Base-by-base conservation (phyloP, 2,329 filamentous ascomycete species). In the Fusarium sp. region DNA sequence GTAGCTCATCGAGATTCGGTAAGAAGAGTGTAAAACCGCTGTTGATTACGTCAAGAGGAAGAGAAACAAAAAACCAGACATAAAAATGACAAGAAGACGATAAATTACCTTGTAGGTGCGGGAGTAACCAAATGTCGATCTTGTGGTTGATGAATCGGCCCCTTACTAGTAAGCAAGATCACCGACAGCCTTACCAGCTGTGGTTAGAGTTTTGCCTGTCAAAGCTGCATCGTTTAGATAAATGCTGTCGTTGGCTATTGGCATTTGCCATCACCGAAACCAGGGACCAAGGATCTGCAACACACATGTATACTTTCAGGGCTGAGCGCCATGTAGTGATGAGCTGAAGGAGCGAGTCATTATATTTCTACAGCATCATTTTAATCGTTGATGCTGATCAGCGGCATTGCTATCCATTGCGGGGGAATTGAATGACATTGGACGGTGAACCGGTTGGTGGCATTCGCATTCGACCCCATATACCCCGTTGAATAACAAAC, bases 221-320 rank as follows among this genome's bases (percentile, higher is more conserved):
- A 61, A 61, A 53, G 66, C 61, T 63, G 66, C 53, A 48, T 49
- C 25, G 37, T 49, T 35, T 43, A n/a, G n/a, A n/a, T 37, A 38
- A 45, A 35, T 42, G 33, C 31, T 39, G 49, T 39, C 44, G 44
- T 62, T 55, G 57, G 31, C 33, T 48, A 31, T 63, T 49, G 29
- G 29, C 4, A 31, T n/a, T n/a, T 33, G 52, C 57, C 50, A 43
- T 66, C 49, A 35, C 58, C 52, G 58, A 43, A 58, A 57, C 54
- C 57, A 66, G 27, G 35, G 27, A 33, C 11, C 21, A 33, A 47
- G 49, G 27, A 33, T 29, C 35, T 25, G 42, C 27, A 35, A 27
- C 53, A 37, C 44, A 27, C 53, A 37, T 41, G 23, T 60, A 50
- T 35, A 35, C 27, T 47, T 53, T 35, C 25, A 36, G 36, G 29